phyloP scores from a whole-genome alignment of 169 alveolate species.

The Cryptosporidium parvum region DNA sequence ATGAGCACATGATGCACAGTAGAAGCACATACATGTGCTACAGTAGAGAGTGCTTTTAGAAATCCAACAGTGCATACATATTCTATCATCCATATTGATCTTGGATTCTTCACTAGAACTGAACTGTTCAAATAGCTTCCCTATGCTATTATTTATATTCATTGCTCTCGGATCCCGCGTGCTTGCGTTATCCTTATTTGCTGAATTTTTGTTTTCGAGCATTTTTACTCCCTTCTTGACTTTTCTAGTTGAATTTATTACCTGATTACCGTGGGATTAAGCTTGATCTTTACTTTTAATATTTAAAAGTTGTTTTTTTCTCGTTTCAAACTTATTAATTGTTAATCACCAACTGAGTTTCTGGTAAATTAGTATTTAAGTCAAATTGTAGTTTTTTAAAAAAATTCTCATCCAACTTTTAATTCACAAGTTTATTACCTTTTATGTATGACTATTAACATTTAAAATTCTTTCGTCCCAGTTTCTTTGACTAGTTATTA shows the following conservation, averaged over 20 bases:
- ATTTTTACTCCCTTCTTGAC: background rate
- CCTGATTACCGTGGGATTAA: background rate
- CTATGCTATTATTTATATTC: constrained; percentile 17
- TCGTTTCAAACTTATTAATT: background rate
- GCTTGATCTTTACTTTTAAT: background rate
- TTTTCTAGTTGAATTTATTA: background rate
- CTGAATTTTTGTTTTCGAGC: constrained; percentile 9
- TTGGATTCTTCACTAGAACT: constrained; percentile 20
- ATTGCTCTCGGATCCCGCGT: background rate
- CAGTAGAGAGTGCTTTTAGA: constrained; percentile 53
- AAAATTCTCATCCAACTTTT: background rate
- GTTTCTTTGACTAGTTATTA: constrained; percentile 7
- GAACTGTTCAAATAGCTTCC: constrained; percentile 40
- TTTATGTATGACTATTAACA: background rate
- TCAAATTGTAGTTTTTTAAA: background rate
- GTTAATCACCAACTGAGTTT: background rate
- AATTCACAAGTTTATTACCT: background rate
- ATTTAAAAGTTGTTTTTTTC: background rate
- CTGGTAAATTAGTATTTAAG: background rate
- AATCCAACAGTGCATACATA: constrained; percentile 75
- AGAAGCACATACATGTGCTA: constrained; percentile 70
- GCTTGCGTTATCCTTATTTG: background rate
- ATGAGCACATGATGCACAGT: constrained; percentile 67
- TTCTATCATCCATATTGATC: constrained; percentile 49
- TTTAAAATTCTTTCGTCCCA: background rate